Evolutionary conservation across 2,329 filamentous ascomycete species (phyloP).

Genomic region (Cladosporium sp.): DNA sequence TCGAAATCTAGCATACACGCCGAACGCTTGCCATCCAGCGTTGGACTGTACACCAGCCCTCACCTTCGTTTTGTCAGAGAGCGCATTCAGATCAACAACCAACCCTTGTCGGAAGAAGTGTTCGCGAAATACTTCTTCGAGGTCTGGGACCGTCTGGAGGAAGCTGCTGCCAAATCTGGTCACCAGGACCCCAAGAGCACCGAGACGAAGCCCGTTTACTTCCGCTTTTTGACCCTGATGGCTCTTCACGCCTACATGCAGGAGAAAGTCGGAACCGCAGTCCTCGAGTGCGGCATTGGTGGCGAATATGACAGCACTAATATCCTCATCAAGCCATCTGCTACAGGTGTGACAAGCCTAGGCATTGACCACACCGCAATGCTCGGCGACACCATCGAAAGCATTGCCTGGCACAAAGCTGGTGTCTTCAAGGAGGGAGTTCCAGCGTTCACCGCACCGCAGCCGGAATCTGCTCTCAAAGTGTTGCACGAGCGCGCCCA

Average conservation of each 20-base stretch:
- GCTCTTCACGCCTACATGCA: conserved; percentile 79
- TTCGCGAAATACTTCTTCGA: conserved; percentile 83
- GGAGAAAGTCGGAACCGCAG: conserved; percentile 73
- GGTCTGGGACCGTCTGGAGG: conserved; percentile 70
- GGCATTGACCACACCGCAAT: conserved; percentile 84
- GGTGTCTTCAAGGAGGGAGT: conserved; percentile 75
- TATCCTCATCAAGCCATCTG: conserved; percentile 69
- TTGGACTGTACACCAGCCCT: conserved; percentile 83
- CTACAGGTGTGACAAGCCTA: conserved; percentile 73
- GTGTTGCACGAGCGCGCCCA: conserved; percentile 58
- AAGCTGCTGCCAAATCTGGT: conserved; percentile 54
- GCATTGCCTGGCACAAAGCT: conserved; percentile 91
- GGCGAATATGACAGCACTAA: conserved; percentile 94
- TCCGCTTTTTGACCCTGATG: conserved; percentile 85
- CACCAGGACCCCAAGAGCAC: conserved; percentile 49
- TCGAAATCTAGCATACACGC: conserved; percentile 38
- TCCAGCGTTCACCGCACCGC: conserved; percentile 63
- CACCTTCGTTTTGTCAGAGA: conserved; percentile 82
- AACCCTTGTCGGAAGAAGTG: conserved; percentile 64
- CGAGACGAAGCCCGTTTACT: conserved; percentile 80
- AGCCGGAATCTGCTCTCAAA: conserved; percentile 54
- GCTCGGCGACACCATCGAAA: conserved; percentile 73
- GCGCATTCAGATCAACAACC: conserved; percentile 77
- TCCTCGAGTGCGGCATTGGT: conserved; percentile 92
- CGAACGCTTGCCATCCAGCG: conserved; percentile 31